Base-by-base conservation (phyloP, 176 grass and related monocot genomes). In the Poa annua region DNA sequence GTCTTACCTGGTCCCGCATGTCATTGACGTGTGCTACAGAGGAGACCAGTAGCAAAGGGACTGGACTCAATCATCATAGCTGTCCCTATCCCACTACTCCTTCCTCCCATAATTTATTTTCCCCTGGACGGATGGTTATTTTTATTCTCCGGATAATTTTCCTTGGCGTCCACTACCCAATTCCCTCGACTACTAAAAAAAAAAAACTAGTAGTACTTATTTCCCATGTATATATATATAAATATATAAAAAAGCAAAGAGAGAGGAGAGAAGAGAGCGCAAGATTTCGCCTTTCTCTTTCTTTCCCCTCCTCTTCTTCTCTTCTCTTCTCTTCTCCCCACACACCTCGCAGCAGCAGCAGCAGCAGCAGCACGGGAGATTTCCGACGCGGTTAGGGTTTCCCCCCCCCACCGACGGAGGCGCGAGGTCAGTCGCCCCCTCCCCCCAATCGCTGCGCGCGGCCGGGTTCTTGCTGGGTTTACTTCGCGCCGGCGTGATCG, bases 11-110 rank as follows among this genome's bases (percentile, higher is more conserved):
- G 52, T 0, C 38, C 79, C 36, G 8, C 19, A 0, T 1, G 12
- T 5, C 85, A 87, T 48, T 0, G 62, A 4, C 0, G 0, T 0
- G 0, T 0, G 1, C 0, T 1, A 3, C 5, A 2, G 0, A 8
- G 4, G 4, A n/a, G 20, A 9, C 25, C 1, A 0, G 85, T 82
- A 10, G 3, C 2, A 0, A 66, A 55, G 19, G 19, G 70, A 19
- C 38, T 25, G 49, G 39, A 15, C 24, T 52, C 79, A 82, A 87
- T 87, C 71, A 87, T 81, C 74, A 16, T 60, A 56, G 38, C 72
- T 9, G 69, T 82, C 79, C 36, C 79, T 69, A 67, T 79, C 11
- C 80, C 62, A 69, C 25, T 76, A 25, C 76, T 29, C 29, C 29
- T 29, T 29, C 29, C 48, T 33, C 67, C 39, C n/a, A 25, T 21